Evolutionary conservation across 1,284 basidiomycete species (phyloP).

Genomic region (Ceratobasidium sp.): DNA sequence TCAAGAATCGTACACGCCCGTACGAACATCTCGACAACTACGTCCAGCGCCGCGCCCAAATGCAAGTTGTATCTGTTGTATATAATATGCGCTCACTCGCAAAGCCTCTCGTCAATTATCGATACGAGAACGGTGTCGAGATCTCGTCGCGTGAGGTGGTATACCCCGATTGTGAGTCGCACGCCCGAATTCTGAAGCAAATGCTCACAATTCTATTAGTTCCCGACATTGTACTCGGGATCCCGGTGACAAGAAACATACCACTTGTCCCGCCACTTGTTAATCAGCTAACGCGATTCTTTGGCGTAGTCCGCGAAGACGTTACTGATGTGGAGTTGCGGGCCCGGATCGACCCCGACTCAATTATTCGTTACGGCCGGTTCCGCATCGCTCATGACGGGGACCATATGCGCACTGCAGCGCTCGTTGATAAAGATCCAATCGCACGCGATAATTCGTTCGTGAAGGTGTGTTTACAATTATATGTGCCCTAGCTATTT

Average conservation of each 20-base stretch:
- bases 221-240: conserved; percentile 8
- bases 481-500: background rate
- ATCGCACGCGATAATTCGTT: no score
- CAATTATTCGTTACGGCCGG: conserved; percentile 21
- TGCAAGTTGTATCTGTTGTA: conserved; percentile 12
- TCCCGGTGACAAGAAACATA: background rate
- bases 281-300: background rate
- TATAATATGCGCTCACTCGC: conserved; percentile 9
- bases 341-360: conserved; percentile 11
- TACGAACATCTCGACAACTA: conserved; percentile 33
- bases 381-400: conserved; percentile 7
- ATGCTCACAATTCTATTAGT: background rate
- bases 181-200: background rate
- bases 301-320: background rate
- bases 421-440: background rate
- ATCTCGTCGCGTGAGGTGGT: background rate
- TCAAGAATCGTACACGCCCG: conserved; percentile 24
- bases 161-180: conserved; percentile 18
- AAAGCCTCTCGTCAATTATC: background rate
- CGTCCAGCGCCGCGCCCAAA: no score
- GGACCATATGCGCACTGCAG: conserved; percentile 8
- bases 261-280: background rate
- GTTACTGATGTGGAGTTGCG: background rate
- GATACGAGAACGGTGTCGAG: background rate
- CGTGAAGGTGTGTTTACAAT: conserved; percentile 1